Conservation (phyloP, 1,284 basidiomycete genomes). For the Filobasidium uniguttulatum region DNA sequence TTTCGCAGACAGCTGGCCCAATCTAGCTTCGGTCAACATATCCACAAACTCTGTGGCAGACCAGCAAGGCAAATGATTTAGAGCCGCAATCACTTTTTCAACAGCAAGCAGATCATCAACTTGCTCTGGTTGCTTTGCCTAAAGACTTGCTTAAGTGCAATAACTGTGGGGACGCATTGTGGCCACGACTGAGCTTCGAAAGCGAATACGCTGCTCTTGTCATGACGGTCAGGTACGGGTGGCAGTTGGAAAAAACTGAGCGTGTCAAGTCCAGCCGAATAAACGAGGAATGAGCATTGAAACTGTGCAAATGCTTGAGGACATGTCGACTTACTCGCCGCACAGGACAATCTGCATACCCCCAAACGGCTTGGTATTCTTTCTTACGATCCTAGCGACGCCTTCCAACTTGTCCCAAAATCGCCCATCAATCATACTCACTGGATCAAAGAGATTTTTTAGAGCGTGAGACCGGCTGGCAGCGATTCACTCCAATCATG, state of each 20-base stretch:
- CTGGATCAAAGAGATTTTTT: too few relatives aligned
- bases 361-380: constrained; percentile 57
- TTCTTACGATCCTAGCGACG: constrained; percentile 40
- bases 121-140: constrained; percentile 39
- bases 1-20: constrained; percentile 49
- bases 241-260: constrained; percentile 85
- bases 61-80: neutral
- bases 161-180: constrained; percentile 51
- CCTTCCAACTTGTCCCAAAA: constrained; percentile 43
- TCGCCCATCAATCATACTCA: constrained; percentile 92
- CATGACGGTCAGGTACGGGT: constrained; percentile 48
- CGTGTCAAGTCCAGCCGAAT: neutral
- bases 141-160: constrained; percentile 78
- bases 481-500: neutral
- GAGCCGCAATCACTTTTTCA: neutral
- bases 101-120: constrained; percentile 1
- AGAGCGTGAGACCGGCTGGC: neutral
- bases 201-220: constrained; percentile 45
- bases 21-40: constrained; percentile 82
- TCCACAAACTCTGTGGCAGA: constrained; percentile 48
- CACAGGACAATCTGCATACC: constrained; percentile 57
- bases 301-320: neutral
- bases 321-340: neutral
- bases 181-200: constrained; percentile 73
- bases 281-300: neutral